phyloP scores from a whole-genome alignment of 1,284 basidiomycete species.

The Golubevia sp. region DNA sequence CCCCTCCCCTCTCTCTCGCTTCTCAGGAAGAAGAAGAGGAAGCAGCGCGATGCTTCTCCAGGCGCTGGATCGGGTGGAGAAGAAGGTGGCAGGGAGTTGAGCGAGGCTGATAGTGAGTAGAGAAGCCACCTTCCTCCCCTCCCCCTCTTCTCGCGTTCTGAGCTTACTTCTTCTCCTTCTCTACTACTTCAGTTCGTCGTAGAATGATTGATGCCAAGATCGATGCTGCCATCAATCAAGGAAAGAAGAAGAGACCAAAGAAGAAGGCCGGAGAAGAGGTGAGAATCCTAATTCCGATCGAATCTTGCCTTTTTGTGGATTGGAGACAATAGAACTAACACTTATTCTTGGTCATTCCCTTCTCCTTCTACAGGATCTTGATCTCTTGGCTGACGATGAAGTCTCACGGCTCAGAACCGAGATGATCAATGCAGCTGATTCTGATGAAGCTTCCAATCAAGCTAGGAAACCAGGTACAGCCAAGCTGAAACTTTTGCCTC shows the following conservation, averaged over 20 bases:
- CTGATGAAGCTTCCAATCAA: constrained; percentile 80
- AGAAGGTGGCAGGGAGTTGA: too few species aligned
- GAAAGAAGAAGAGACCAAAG: constrained; percentile 32
- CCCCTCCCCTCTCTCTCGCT: too few species aligned
- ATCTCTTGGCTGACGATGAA: constrained; percentile 87
- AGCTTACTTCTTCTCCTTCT: too few species aligned
- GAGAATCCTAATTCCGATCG: constrained; percentile 23
- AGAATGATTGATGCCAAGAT: constrained; percentile 24
- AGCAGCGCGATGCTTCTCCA: background rate
- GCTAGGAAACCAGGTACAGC: constrained; percentile 82
- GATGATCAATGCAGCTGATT: constrained; percentile 85
- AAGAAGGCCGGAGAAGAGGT: constrained; percentile 33
- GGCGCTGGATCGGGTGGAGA: too few species aligned
- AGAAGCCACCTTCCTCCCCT: too few species aligned
- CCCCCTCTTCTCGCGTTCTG: too few species aligned
- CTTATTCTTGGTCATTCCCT: background rate
- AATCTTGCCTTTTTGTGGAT: constrained; percentile 26
- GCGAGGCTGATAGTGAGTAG: too few species aligned
- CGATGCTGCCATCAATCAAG: constrained; percentile 24
- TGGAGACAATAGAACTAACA: background rate
- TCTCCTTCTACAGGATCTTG: constrained; percentile 66
- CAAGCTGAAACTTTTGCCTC: constrained; percentile 82
- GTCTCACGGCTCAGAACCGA: constrained; percentile 79
- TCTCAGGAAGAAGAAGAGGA: background rate
- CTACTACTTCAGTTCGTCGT: too few species aligned